Conservation (phyloP, 2,329 filamentous ascomycete genomes). For the Elsinoe fawcettii region DNA sequence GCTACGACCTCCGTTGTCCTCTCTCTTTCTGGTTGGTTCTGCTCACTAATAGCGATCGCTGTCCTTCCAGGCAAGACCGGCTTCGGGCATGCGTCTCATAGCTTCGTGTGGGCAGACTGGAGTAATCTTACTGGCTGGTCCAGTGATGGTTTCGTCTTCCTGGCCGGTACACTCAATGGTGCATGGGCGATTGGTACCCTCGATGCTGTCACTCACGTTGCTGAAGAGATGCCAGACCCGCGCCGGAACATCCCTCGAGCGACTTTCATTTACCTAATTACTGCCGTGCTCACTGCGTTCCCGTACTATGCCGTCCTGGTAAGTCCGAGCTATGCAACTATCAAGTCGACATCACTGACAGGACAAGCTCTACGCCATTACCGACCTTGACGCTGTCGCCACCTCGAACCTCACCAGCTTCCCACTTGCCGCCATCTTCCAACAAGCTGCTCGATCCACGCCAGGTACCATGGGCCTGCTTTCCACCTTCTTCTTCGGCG, state of each 20-base stretch:
- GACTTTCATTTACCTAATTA: conserved; percentile 43
- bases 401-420: conserved; percentile 31
- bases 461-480: conserved; percentile 38
- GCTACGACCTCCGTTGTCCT: conserved; percentile 45
- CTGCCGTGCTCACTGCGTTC: conserved; percentile 47
- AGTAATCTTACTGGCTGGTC: conserved; percentile 35
- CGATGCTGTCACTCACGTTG: conserved; percentile 55
- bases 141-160: conserved; percentile 51
- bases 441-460: conserved; percentile 36
- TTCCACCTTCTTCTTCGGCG: conserved; percentile 41
- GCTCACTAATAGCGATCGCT: conserved; percentile 49
- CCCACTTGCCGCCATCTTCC: conserved; percentile 60
- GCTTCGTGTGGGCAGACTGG: conserved; percentile 37
- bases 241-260: conserved; percentile 47
- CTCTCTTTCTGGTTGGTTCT: conserved; percentile 44
- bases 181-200: conserved; percentile 58
- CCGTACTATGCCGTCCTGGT: conserved; percentile 28
- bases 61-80: conserved; percentile 45
- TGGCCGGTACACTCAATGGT: conserved; percentile 57
- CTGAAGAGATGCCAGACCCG: conserved; percentile 53
- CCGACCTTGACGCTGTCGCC: conserved; percentile 48
- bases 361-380: conserved; percentile 46
- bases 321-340: neutral
- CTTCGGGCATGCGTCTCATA: conserved; percentile 31
- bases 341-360: neutral